Evolutionary conservation across 345 rosid species (phyloP), one percentile per base, ranked within the genome.

Genomic region (Heritiera littoralis): DNA sequence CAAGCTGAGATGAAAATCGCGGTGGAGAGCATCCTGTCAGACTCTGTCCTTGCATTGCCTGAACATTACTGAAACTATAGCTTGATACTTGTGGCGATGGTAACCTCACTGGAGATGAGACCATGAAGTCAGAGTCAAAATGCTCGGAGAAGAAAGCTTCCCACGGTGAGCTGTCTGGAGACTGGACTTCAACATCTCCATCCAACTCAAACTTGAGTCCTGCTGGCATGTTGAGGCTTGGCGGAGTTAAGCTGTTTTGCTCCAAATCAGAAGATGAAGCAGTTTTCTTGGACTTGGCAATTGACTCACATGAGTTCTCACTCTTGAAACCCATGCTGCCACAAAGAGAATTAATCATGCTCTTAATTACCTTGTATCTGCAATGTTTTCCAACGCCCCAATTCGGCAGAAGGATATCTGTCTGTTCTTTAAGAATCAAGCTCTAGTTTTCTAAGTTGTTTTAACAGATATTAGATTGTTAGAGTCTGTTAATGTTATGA

Each of bases 121-220:
- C 78, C 95, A 89, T 91, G 89, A 87, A 89, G 72, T 91, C 92
- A 4, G 80, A 73, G 49, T 88, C 95, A 6, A 88, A 74, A 20
- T 89, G 83, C 74, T 91, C 92, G 12, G 92, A 77, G 81, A 89
- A 87, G 32, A 88, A 88, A 5, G 86, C 85, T 80, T 91, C 93
- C 88, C 92, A 90, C 5, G 86, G 55, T 5, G 91, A 86, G 71
- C 81, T 86, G 48, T 90, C 89, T 0, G 92, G 91, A 7, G 92
- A 89, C 74, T 89, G 88, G 54, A 88, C 86, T 71, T 91, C 95
- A 20, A 72, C 85, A 43, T 88, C 90, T 35, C 85, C 90, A 17
- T 87, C 92, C 23, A 86, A 32, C 82, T 89, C 89, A 69, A 81
- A 82, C 67, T 87, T 85, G 63, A 86, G 38, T 35, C 38, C 75